Conservation (phyloP, 2,329 filamentous ascomycete genomes). For the Fusarium sp. region DNA sequence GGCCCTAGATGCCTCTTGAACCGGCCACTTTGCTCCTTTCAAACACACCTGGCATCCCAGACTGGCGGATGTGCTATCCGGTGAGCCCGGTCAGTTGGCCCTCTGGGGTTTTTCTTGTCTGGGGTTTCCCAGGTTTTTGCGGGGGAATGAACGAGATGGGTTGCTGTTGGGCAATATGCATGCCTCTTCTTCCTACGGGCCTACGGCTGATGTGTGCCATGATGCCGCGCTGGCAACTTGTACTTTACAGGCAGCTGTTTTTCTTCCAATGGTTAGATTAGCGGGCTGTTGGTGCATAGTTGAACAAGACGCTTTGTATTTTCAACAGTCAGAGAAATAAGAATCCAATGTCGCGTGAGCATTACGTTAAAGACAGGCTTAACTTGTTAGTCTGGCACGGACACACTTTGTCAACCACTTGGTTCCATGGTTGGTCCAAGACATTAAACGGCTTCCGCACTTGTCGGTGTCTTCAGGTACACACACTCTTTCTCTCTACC, state of each 20-base stretch:
- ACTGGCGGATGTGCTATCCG: slow-evolving; percentile 29
- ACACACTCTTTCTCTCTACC: background rate
- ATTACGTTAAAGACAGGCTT: background rate
- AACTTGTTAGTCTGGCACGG: background rate
- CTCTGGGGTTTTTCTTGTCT: background rate
- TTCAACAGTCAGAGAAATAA: background rate
- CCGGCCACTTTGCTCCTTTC: slow-evolving; percentile 7
- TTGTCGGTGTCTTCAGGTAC: background rate
- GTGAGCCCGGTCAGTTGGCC: slow-evolving; percentile 21
- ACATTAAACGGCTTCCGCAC: background rate
- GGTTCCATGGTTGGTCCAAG: background rate
- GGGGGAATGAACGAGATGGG: slow-evolving; percentile 6
- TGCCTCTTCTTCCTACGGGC: background rate
- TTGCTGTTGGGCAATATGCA: slow-evolving; percentile 2
- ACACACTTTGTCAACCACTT: background rate
- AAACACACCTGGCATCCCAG: slow-evolving; percentile 23
- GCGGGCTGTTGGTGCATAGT: background rate
- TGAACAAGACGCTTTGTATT: background rate
- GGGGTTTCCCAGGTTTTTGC: slow-evolving; percentile 11
- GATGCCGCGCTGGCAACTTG: background rate
- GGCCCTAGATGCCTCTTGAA: slow-evolving; percentile 17
- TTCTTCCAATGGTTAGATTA: background rate
- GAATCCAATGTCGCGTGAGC: background rate
- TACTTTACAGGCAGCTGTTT: background rate
- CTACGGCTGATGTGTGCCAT: background rate